Evolutionary conservation across 495 filamentous ascomycete genomes (phyloP), one percentile per base, ranked within the genome.

Genomic region (Neurospora sublineolata): DNA sequence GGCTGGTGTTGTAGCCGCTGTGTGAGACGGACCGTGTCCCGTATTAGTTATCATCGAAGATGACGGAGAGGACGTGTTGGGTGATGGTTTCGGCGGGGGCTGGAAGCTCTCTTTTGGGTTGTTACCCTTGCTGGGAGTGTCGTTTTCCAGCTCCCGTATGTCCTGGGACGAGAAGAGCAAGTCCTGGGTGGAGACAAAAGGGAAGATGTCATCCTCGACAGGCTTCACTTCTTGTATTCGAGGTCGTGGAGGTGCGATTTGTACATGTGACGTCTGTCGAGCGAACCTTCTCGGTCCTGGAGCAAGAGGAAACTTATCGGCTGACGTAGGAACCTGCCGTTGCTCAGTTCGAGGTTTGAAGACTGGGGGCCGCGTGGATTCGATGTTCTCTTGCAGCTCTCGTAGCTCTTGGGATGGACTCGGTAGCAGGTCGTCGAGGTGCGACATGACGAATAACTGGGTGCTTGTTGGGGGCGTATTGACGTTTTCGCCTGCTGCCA

Each of bases 391-490:
- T 6, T 36, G 4, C 18, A 85, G 70, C 72, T 87, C 85, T 12
- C 80, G 77, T 0, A 74, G 77, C 73, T 83, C 80, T 73, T 87
- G 85, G 0, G 83, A 83, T 9, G 83, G 80, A 18, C 80, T 82
- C 0, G 84, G 84, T 37, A 86, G 80, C n/a, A 84, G 79, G 27
- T 85, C 82, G 68, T 86, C 84, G 10, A 86, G 71, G 68, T 86
- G 76, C 8, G 38, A 39, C 37, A 70, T 46, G 20, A 42, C 11
- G 39, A 70, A 70, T 27, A 44, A 1, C 23, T 70, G 72, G 3
- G 73, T 74, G 38, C 44, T 70, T n/a, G 70, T 39, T 4, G 71
- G 71, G 0, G 68, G 68, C 4, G 38, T 16, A 20, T 41, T n/a
- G 44, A 33, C 64, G 3, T 68, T 58, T n/a, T 40, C 20, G 68